phyloP scores from a whole-genome alignment of 352 stramenopile species.

The Blastocystis sp. region DNA sequence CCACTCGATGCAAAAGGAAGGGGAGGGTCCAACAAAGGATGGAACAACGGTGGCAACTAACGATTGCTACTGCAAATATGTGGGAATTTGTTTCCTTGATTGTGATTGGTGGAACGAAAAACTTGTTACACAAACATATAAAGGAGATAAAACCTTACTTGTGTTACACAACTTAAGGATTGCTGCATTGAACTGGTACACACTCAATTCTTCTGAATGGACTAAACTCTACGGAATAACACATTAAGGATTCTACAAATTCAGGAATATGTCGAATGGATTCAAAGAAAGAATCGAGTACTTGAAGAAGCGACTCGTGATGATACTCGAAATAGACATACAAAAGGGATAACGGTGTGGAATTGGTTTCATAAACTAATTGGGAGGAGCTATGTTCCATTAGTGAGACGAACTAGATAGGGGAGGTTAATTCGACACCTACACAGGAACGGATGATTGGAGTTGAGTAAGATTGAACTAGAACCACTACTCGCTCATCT shows the following conservation, averaged over 20 bases:
- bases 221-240: neutral
- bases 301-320: neutral
- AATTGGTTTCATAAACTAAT: constrained; percentile 36
- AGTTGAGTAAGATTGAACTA: neutral
- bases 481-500: neutral
- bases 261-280: neutral
- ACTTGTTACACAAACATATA: neutral
- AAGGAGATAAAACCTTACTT: neutral
- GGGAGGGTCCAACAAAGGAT: too few relatives aligned
- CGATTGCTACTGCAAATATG: too few relatives aligned
- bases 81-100: too few relatives aligned
- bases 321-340: constrained; percentile 18
- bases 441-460: neutral
- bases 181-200: constrained; percentile 37
- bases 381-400: neutral
- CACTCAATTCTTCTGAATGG: neutral
- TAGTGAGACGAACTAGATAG: neutral
- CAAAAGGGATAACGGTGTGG: constrained; percentile 10
- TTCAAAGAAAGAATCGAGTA: neutral
- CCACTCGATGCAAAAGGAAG: too few relatives aligned
- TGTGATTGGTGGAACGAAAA: neutral
- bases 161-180: constrained; percentile 12
- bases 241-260: neutral
- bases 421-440: neutral
- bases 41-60: too few relatives aligned